Evolutionary conservation across 2,329 filamentous ascomycete species (phyloP).

Genomic region (Epicoccum nigrum): DNA sequence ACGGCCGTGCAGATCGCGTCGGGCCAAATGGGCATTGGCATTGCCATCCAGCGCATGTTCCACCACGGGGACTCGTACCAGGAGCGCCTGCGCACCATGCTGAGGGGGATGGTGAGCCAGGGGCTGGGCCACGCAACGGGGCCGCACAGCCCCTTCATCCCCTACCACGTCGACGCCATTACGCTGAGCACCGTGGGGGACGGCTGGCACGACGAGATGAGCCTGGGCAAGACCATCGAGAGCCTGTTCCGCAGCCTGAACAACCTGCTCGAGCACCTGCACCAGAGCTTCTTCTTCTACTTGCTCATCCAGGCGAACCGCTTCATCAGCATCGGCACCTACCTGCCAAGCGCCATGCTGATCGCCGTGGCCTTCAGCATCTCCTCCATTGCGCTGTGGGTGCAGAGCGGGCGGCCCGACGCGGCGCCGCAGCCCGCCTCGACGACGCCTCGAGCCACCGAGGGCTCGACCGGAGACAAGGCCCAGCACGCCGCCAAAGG

Average conservation of each 20-base stretch:
- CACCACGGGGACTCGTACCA: constrained; percentile 76
- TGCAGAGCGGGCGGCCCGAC: constrained; percentile 71
- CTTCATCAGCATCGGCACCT: constrained; percentile 98
- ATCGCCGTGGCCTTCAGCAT: constrained; percentile 94
- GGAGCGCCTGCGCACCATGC: constrained; percentile 84
- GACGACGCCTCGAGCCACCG: too few species aligned
- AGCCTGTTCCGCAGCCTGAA: constrained; percentile 92
- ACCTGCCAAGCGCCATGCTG: constrained; percentile 96
- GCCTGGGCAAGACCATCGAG: constrained; percentile 85
- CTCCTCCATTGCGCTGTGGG: constrained; percentile 92
- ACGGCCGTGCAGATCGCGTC: constrained; percentile 85
- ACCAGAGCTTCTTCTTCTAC: constrained; percentile 99
- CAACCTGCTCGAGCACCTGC: constrained; percentile 93
- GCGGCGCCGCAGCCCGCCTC: too few species aligned
- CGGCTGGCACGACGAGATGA: constrained; percentile 98
- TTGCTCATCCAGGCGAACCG: constrained; percentile 87
- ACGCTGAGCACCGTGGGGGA: constrained; percentile 88
- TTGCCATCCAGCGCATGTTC: constrained; percentile 85
- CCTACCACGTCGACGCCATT: constrained; percentile 95
- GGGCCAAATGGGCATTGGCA: constrained; percentile 89
- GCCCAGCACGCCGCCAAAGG: too few species aligned
- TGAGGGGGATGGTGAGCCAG: constrained; percentile 91
- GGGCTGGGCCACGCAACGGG: constrained; percentile 87
- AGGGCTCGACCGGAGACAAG: too few species aligned
- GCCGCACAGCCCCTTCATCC: constrained; percentile 93